Evolutionary conservation across 169 alveolate species (phyloP), one percentile per base, ranked within the genome.

Genomic region (Ichthyophthirius multifiliis): DNA sequence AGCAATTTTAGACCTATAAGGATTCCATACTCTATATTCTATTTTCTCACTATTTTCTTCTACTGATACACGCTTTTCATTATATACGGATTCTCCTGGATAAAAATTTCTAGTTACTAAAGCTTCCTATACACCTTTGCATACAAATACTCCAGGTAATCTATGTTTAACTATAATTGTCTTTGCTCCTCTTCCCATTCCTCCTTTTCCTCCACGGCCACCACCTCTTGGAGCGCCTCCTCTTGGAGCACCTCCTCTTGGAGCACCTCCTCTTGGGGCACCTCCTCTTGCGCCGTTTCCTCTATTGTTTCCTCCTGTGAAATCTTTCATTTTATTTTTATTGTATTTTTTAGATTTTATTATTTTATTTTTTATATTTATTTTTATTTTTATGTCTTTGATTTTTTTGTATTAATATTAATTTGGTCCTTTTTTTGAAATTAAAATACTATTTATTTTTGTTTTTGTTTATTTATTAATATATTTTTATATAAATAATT

Each of bases 21-120:
- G 99, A 85, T 99, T 98, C 99, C 99, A 99, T 65, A 98, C 98
- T 65, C 99, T 94, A 87, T 99, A 99, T 90, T 99, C 99, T 4
- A 96, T 90, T 89, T 97, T 97, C 78, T 96, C 98, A 74, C 95
- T 94, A 9, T 94, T 67, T 75, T 90, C 97, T 79, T 92, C 95
- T 10, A 96, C 97, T 27, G 96, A 96, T 71, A 98, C 96, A 78
- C 99, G 95, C 94, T 98, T 97, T 95, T 99, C 99, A 31, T 99
- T 99, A 90, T 99, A 98, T n/a, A 98, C 99, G 43, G 99, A 94
- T 89, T 98, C 99, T 16, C 99, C 99, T 27, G 99, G 99, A 45
- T 93, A 98, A 92, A 97, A 82, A 93, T 98, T 98, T 75, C 94
- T 93, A 23, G 99, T 98, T 31, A 97, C 98, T 43, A 98, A 92